Evolutionary conservation across 2,329 filamentous ascomycete species (phyloP).

Genomic region (Pseudogymnoascus sp.): DNA sequence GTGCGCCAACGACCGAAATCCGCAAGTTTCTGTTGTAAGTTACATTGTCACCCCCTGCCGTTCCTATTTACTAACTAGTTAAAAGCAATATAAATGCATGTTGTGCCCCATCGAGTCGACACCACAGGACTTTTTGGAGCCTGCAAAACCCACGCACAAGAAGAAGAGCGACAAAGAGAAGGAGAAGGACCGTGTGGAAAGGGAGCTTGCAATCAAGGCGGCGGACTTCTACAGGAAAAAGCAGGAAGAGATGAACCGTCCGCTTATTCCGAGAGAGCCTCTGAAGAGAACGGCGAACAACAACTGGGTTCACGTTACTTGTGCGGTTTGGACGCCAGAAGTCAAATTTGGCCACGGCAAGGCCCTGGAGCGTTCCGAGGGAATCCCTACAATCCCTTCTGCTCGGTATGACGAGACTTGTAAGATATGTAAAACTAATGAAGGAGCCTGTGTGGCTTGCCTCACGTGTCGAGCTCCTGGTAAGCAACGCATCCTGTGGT

Average conservation of each 20-base stretch:
- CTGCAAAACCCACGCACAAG: constrained; percentile 67
- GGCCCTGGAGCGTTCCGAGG: constrained; percentile 77
- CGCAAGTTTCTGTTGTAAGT: constrained; percentile 81
- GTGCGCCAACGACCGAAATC: constrained; percentile 88
- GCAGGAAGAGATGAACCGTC: constrained; percentile 77
- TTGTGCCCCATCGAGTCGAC: constrained; percentile 79
- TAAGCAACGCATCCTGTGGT: constrained; percentile 23
- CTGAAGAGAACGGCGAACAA: constrained; percentile 92
- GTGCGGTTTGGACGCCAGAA: constrained; percentile 85
- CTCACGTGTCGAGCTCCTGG: constrained; percentile 55
- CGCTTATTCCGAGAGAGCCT: constrained; percentile 76
- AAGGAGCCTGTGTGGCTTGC: constrained; percentile 76
- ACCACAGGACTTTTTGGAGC: constrained; percentile 75
- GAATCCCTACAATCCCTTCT: constrained; percentile 72
- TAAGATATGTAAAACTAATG: constrained; percentile 68
- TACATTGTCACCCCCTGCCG: not conserved
- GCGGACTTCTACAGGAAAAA: constrained; percentile 75
- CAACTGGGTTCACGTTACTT: constrained; percentile 96
- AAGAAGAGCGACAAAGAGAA: constrained; percentile 92
- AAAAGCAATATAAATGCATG: constrained; percentile 82
- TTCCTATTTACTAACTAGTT: constrained; percentile 24
- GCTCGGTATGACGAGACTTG: constrained; percentile 69
- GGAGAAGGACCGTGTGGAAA: constrained; percentile 79
- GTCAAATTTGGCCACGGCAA: constrained; percentile 84
- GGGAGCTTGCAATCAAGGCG: constrained; percentile 70